Evolutionary conservation across 2,329 filamentous ascomycete genomes (phyloP).

Genomic region (Fusarium sp.): DNA sequence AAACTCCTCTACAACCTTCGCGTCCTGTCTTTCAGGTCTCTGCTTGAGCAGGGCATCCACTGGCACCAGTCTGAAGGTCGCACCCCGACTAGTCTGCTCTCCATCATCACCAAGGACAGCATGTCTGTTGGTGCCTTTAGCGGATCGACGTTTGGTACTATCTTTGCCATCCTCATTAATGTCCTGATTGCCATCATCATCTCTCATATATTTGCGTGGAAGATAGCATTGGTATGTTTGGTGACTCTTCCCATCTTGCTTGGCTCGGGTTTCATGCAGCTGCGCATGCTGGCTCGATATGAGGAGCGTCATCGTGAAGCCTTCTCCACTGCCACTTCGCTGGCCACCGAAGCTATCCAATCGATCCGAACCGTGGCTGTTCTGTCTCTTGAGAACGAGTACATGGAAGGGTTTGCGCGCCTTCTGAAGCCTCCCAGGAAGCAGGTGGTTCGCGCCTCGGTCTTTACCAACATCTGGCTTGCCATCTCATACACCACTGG

Average conservation of each 20-base stretch:
- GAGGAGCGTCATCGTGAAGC: conserved; percentile 72
- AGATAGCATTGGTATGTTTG: conserved; percentile 78
- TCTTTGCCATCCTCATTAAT: conserved; percentile 75
- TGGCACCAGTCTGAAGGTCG: conserved; percentile 75
- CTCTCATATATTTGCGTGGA: conserved; percentile 79
- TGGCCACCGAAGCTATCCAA: conserved; percentile 34
- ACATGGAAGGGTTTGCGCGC: conserved; percentile 64
- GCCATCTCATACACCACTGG: conserved; percentile 70
- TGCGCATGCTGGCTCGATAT: conserved; percentile 71
- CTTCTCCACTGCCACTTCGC: conserved; percentile 58
- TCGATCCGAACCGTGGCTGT: conserved; percentile 33
- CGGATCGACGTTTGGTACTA: conserved; percentile 75
- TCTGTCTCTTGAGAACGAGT: conserved; percentile 64
- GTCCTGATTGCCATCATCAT: conserved; percentile 75
- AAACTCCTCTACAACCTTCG: conserved; percentile 72
- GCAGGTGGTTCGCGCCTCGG: conserved; percentile 62
- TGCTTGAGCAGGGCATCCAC: conserved; percentile 73
- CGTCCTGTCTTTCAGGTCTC: conserved; percentile 70
- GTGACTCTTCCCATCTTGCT: conserved; percentile 76
- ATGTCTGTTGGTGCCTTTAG: conserved; percentile 74
- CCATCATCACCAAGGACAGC: conserved; percentile 76
- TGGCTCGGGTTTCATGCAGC: conserved; percentile 75
- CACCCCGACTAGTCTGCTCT: conserved; percentile 71
- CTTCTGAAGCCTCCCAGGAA: conserved; percentile 62
- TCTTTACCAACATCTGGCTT: conserved; percentile 68